Evolutionary conservation across 1,139 yeast species (phyloP).

Genomic region (Geotrichum fermentans): DNA sequence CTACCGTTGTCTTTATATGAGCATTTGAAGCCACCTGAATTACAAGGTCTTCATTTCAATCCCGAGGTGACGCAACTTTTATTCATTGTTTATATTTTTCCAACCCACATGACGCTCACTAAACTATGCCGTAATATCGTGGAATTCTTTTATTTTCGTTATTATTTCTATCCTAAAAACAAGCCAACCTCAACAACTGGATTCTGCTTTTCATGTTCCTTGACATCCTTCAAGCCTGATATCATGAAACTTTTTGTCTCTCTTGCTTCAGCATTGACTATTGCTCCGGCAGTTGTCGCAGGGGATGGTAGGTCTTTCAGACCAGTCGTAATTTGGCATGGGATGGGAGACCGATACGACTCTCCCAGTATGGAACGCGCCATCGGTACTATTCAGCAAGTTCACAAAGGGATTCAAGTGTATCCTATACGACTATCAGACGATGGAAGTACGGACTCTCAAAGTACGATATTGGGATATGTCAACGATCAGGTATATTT

Average conservation of each 20-base stretch:
- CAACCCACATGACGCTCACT: neutral
- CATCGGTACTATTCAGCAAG: conserved; percentile 41
- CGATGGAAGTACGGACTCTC: conserved; percentile 51
- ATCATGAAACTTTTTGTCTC: too few species aligned
- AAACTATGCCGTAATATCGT: too few species aligned
- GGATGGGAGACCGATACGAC: conserved; percentile 71
- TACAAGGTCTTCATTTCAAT: too few species aligned
- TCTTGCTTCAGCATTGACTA: neutral
- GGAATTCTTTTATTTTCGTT: too few species aligned
- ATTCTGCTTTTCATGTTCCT: too few species aligned
- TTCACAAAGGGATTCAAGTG: conserved; percentile 50
- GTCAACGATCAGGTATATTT: conserved; percentile 45
- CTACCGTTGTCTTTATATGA: too few species aligned
- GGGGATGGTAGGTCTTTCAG: conserved; percentile 6
- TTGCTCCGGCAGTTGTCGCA: neutral
- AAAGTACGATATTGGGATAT: conserved; percentile 56
- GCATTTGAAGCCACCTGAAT: too few species aligned
- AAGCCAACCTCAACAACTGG: too few species aligned
- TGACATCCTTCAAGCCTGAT: too few species aligned
- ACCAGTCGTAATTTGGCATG: conserved; percentile 80
- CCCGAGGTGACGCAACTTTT: too few species aligned
- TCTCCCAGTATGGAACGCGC: conserved; percentile 55
- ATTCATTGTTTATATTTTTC: neutral
- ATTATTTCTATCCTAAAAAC: too few species aligned
- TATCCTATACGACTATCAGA: conserved; percentile 51